phyloP scores from a whole-genome alignment of 768 basidiomycete genomes.

The Phaffia tasmanica region DNA sequence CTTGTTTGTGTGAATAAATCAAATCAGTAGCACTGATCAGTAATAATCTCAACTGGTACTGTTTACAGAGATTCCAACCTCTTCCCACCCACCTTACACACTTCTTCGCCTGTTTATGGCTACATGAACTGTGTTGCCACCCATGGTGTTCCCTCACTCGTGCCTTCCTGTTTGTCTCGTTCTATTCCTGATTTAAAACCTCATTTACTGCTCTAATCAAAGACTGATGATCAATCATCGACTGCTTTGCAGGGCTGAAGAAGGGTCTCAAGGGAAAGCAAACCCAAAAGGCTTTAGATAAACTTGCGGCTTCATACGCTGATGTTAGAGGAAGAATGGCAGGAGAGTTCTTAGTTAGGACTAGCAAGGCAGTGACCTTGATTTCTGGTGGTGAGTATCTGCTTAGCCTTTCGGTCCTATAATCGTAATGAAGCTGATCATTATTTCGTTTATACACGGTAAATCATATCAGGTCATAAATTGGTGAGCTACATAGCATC shows the following conservation, averaged over 20 bases:
- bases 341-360: conserved; percentile 23
- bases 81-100: conserved; percentile 24
- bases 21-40: not conserved
- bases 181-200: not conserved
- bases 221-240: too few species aligned
- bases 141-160: conserved; percentile 17
- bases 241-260: not conserved
- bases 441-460: too few species aligned
- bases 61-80: conserved; percentile 18
- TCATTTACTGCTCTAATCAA: not conserved
- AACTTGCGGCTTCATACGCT: conserved; percentile 16
- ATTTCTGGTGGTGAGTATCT: conserved; percentile 11
- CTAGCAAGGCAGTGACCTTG: conserved; percentile 18
- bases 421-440: not conserved
- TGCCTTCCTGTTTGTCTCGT: conserved; percentile 7
- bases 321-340: conserved; percentile 10
- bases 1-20: not conserved
- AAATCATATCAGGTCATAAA: too few species aligned
- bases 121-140: conserved; percentile 19
- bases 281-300: conserved; percentile 19
- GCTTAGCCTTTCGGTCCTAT: not conserved
- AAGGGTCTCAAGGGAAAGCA: conserved; percentile 19
- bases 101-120: conserved; percentile 19
- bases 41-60: not conserved
- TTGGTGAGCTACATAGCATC: not conserved